Conservation (phyloP, 306 rosid species). For the Vigna radiata region DNA sequence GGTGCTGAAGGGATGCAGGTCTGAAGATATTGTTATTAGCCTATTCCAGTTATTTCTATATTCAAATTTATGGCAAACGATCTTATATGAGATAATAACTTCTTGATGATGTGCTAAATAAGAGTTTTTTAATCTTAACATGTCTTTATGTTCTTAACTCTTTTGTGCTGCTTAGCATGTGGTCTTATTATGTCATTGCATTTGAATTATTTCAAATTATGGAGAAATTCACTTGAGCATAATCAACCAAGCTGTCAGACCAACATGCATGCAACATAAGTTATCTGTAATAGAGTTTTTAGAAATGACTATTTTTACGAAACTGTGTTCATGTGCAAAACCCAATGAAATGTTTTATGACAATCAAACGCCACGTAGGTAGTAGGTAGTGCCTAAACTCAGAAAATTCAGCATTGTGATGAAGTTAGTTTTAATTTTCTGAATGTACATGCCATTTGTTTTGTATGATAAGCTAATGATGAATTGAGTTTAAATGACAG, state of each 20-base stretch:
- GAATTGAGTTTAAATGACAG: constrained; percentile 3
- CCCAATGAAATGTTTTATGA: not conserved
- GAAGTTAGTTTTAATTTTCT: not conserved
- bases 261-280: not conserved
- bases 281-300: not conserved
- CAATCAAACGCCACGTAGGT: not conserved
- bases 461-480: not conserved
- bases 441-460: not conserved
- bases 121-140: not conserved
- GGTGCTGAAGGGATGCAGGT: constrained; percentile 99
- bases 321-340: not conserved
- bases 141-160: not conserved
- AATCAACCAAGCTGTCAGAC: not conserved
- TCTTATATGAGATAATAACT: not conserved
- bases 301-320: not conserved
- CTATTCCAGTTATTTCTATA: not conserved
- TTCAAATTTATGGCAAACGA: not conserved
- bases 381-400: not conserved
- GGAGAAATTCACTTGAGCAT: constrained; percentile 10
- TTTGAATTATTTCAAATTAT: not conserved
- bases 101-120: not conserved
- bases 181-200: constrained; percentile 2
- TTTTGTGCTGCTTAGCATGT: constrained; percentile 4
- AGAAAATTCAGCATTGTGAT: not conserved
- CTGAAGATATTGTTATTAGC: not conserved